Base-by-base conservation (phyloP, 2,329 filamentous ascomycete species). In the Hypoxylon sp. region DNA sequence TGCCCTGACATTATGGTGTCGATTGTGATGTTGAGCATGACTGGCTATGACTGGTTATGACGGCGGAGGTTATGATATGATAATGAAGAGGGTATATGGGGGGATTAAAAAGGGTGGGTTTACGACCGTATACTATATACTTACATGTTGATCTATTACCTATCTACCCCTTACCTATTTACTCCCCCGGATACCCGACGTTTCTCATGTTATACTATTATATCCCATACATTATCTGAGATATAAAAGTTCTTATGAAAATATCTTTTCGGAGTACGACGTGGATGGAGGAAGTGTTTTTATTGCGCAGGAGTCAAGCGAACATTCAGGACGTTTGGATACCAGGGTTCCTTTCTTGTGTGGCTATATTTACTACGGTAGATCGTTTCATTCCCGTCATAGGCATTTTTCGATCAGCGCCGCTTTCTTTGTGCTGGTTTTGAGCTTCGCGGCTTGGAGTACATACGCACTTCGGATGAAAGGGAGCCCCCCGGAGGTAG, bases 1-100 rank as follows among this genome's bases (percentile, higher is more conserved):
- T 76, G 66, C 54, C 70, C 58, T 69, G 55, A 73, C 31, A 15
- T 42, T 31, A 10, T 19, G 29, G 11, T 17, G 11, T 32, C 24
- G 31, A 19, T 2, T 21, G 11, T 8, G 37, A 17, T 27, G n/a
- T 32, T 27, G 24, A 27, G 1, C 24, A 37, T 37, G 32, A 13
- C 11, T 10, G 19, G 46, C 37, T 35, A 35, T n/a, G n/a, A 50
- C 24, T 53, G 39, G 19, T 51, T 57, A 48, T 17, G 48, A 37
- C 4, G 35, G 13, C 35, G 19, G 10, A 24, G 7, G 39, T 19
- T 32, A 15, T 1, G 52, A 15, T 46, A 32, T 32, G 24, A 47
- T 24, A 42, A 47, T 35, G 21, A 47, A 5, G 6, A 50, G 31
- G 55, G 6, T 3, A 37, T 15, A 11, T 10, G 7, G 2, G n/a